Percentiles rank a stretch among this genome's conserved stretches.
These are phyloP conservation scores for Podaxis carcinomalis DNA, from an alignment of 768 basidiomycete genomes.

Conservation along the genomic window DNA sequence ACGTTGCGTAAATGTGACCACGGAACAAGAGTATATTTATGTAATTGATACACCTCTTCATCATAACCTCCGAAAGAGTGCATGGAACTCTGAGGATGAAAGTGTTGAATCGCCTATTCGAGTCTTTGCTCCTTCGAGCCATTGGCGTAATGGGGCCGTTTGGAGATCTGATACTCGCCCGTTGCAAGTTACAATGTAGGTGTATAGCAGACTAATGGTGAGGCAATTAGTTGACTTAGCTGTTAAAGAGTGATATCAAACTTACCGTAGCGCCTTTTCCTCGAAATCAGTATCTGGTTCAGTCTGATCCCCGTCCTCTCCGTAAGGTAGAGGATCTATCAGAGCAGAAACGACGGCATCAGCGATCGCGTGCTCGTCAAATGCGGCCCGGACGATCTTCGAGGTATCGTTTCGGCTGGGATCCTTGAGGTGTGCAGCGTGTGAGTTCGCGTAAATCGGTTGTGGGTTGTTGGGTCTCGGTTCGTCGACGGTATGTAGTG, in stretches of 20 bases:
- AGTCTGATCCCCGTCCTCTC: conserved; percentile 59
- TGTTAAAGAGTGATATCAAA: background rate
- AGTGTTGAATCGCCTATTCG: background rate
- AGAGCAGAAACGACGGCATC: conserved; percentile 49
- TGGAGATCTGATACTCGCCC: conserved; percentile 24
- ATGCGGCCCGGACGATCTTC: conserved; percentile 39
- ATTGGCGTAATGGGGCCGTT: conserved; percentile 22
- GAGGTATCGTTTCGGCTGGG: conserved; percentile 54
- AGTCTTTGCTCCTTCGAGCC: conserved; percentile 20
- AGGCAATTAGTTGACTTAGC: background rate
- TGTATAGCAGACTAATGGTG: conserved; percentile 41
- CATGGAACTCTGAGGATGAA: background rate
- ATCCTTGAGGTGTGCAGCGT: conserved; percentile 56
- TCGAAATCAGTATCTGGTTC: conserved; percentile 57
- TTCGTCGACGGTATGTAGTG: conserved; percentile 17
- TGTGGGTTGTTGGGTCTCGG: conserved; percentile 10
- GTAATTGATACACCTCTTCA: background rate
- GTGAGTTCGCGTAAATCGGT: conserved; percentile 69
- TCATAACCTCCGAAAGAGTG: background rate
- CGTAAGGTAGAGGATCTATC: conserved; percentile 53
- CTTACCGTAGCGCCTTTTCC: conserved; percentile 58
- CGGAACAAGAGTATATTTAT: background rate
- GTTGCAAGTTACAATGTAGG: conserved; percentile 42
- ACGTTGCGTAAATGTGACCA: too few species aligned
- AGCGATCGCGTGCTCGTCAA: conserved; percentile 44